Base-by-base conservation (phyloP, 1,284 basidiomycete species). In the Neotropicomus parvogracilis region DNA sequence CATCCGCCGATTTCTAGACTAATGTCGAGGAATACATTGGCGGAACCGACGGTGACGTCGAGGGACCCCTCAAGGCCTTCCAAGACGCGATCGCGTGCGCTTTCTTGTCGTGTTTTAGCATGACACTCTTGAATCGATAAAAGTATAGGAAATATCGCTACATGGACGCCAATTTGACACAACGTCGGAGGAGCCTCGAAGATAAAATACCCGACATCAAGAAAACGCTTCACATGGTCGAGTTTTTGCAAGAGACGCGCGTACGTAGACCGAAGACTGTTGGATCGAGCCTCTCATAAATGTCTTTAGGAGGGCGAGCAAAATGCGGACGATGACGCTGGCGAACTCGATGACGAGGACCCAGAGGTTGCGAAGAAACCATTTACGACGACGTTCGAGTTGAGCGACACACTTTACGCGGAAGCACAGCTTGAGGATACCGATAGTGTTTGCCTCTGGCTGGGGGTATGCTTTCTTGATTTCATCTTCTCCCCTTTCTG, bases 141-240 rank as follows among this genome's bases (percentile, higher is more conserved):
- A 56, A 70, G 70, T 63, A 59, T 72, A 97, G 94, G 54, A 98
- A 99, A 76, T 99, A 99, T 75, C 88, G 91, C 51, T 97, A 95
- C 71, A 98, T 99, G 95, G 95, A 98, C 62, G 74, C 83, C 29
- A 95, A 86, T 63, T 76, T 95, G 40, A 76, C 85, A 12, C 88
- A 93, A 65, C 79, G 94, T 39, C 78, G 88, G 44, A 77, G 79
- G 48, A 85, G 86, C 2, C 75, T 98, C 6, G 87, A 92, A 58
- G 90, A 91, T 54, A 98, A 99, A 77, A 95, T 98, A 40, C 95
- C 95, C 0, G 97, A 99, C 68, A 95, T 99, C 61, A 81, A 83
- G 61, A 94, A 95, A 71, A 98, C 95, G 2, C 70, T 99, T 39
- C 75, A 78, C 49, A 97, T 98, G 79, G 92, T 99, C 26, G 81